Evolutionary conservation across 1,284 basidiomycete genomes (phyloP).

Genomic region (Cystobasidium slooffiae): DNA sequence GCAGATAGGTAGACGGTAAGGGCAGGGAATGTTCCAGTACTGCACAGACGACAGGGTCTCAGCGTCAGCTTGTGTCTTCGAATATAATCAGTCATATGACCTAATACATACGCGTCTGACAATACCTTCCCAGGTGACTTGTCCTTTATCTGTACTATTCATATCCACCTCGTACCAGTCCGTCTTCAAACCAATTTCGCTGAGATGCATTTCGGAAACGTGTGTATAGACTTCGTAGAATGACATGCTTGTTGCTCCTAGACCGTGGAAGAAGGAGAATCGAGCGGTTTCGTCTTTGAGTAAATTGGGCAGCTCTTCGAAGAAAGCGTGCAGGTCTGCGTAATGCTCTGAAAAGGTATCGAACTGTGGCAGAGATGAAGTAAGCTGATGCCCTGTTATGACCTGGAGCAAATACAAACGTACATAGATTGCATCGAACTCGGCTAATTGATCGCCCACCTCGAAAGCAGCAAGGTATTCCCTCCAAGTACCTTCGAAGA

Average conservation of each 20-base stretch:
- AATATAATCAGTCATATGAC: neutral
- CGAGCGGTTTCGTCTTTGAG: slow-evolving; percentile 74
- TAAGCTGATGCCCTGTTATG: neutral
- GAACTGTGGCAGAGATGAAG: slow-evolving; percentile 11
- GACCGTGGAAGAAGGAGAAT: slow-evolving; percentile 93
- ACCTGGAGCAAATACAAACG: slow-evolving; percentile 78
- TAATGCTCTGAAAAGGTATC: slow-evolving; percentile 55
- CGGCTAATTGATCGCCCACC: slow-evolving; percentile 62
- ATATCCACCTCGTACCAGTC: slow-evolving; percentile 76
- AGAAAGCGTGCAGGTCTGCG: slow-evolving; percentile 75
- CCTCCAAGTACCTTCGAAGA: slow-evolving; percentile 92
- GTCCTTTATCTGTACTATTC: slow-evolving; percentile 45
- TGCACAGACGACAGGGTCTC: no score
- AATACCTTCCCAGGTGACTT: slow-evolving; percentile 52
- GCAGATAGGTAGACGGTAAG: slow-evolving; percentile 37
- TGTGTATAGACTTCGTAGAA: slow-evolving; percentile 83
- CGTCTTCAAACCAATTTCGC: slow-evolving; percentile 74
- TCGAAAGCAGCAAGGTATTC: slow-evolving; percentile 70
- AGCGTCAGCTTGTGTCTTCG: no score
- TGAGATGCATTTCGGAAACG: slow-evolving; percentile 77
- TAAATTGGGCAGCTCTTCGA: slow-evolving; percentile 78
- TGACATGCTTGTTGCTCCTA: slow-evolving; percentile 73
- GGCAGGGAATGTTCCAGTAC: slow-evolving; percentile 43
- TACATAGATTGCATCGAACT: slow-evolving; percentile 90
- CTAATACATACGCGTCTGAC: slow-evolving; percentile 1